A percentile compares a stretch with the other conserved stretches of the same genome.
phyloP scores from a whole-genome alignment of 495 filamentous ascomycete species.

The Lineolata rhizophorae region DNA sequence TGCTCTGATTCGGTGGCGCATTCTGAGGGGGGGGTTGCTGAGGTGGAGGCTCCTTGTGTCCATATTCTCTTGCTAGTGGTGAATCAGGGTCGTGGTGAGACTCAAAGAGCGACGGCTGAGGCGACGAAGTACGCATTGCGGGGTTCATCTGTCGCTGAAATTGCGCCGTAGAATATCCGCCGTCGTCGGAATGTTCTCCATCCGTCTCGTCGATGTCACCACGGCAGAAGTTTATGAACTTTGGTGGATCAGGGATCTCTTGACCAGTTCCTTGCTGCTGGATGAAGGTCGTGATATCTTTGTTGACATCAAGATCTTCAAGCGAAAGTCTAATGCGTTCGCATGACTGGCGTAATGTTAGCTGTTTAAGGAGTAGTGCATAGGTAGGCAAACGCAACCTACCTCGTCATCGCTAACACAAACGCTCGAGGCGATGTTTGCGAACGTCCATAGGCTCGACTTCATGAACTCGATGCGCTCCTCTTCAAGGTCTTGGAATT shows the following conservation, averaged over 20 bases:
- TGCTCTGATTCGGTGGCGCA: neutral
- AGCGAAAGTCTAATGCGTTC: slow-evolving; percentile 91
- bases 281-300: slow-evolving; percentile 83
- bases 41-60: slow-evolving; percentile 24
- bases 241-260: slow-evolving; percentile 91
- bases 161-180: slow-evolving; percentile 78
- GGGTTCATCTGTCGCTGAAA: slow-evolving; percentile 92
- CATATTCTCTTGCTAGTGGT: slow-evolving; percentile 39
- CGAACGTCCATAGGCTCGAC: slow-evolving; percentile 91
- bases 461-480: slow-evolving; percentile 93
- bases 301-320: slow-evolving; percentile 89
- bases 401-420: slow-evolving; percentile 93
- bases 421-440: slow-evolving; percentile 93
- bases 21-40: slow-evolving; percentile 1
- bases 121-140: slow-evolving; percentile 81
- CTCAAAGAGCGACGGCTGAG: slow-evolving; percentile 65
- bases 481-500: slow-evolving; percentile 98
- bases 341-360: slow-evolving; percentile 36
- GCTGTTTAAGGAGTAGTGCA: slow-evolving; percentile 8
- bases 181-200: slow-evolving; percentile 67
- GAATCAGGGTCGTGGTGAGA: slow-evolving; percentile 72
- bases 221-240: slow-evolving; percentile 95
- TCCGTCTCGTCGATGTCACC: slow-evolving; percentile 64
- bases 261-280: slow-evolving; percentile 76
- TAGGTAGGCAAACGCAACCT: slow-evolving; percentile 13